These are phyloP conservation scores for Populus ilicifolia DNA, from an alignment of 345 rosid species.

Conservation along the genomic window DNA sequence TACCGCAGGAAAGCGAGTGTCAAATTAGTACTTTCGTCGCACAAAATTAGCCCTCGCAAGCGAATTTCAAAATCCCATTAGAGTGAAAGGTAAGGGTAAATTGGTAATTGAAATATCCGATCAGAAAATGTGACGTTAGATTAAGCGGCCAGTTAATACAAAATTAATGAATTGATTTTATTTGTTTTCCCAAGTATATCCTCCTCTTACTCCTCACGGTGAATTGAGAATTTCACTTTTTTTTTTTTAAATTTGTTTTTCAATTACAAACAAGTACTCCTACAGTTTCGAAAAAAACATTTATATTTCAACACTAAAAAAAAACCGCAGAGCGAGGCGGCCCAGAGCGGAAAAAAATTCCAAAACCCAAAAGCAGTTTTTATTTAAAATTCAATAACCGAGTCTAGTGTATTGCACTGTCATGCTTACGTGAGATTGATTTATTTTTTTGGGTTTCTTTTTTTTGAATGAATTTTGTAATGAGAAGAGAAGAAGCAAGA, in stretches of 20 bases:
- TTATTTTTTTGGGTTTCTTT: not conserved
- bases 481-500: slow-evolving; percentile 8
- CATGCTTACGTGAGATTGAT: not conserved
- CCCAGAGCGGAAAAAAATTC: not conserved
- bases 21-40: not conserved
- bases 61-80: not conserved
- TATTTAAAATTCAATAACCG: not conserved
- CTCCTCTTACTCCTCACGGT: not conserved
- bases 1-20: not conserved
- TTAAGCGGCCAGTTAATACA: not conserved
- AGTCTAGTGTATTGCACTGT: not conserved
- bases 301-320: too few relatives aligned
- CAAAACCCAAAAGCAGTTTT: not conserved
- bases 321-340: not conserved
- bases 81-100: not conserved
- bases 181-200: not conserved
- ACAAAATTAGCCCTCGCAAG: not conserved
- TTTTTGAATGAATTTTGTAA: slow-evolving; percentile 2
- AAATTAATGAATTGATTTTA: too few relatives aligned
- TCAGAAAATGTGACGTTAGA: not conserved
- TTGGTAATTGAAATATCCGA: not conserved
- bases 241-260: too few relatives aligned
- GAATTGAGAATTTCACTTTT: too few relatives aligned
- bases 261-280: too few relatives aligned
- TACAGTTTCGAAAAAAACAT: too few relatives aligned